Evolutionary conservation across 805 yeast species (phyloP), one percentile per base, ranked within the genome.

Genomic region (Suhomyces canberraensis): DNA sequence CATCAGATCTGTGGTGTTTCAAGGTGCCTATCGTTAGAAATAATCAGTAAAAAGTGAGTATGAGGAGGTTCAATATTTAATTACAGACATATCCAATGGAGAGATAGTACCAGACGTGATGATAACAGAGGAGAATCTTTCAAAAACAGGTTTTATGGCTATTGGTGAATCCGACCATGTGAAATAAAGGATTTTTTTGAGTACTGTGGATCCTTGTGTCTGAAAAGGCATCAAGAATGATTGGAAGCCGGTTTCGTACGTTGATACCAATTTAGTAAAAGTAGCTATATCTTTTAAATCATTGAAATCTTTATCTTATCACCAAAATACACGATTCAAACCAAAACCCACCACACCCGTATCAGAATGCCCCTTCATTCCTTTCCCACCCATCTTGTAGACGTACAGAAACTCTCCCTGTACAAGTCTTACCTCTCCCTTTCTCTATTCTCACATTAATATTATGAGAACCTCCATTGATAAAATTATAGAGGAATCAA

Each of bases 71-170:
- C 44, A 91, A 68, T 98, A 91, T 91, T 50, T 87, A 81, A 5
- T 82, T 5, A 98, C 98, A 58, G 93, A 93, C 99, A 93, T 93
- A 54, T 93, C 98, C 58, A 93, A 75, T 1, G 99, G 99, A 0
- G 98, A 91, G 32, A 93, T 93, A 11, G 99, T 93, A 47, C 99
- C 99, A 0, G 96, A 87, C 0, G 99, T 93, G 42, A 93, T 93
- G 43, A 93, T 83, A 8, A 93, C 95, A 0, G 96, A 84, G 6
- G 87, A 81, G 53, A 91, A 93, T 41, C 90, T 74, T 35, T 93
- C 98, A 66, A 93, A 91, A 0, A 93, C 89, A 0, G 99, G 98
- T 55, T 89, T 93, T 47, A 93, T 93, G 3, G 98, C 98, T 49
- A 93, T 93, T 1, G 97, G 88, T 0, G 99, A 98, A 66, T 93